Conservation (phyloP, 805 yeast genomes). For the Zygotorulaspora chibaensis region DNA sequence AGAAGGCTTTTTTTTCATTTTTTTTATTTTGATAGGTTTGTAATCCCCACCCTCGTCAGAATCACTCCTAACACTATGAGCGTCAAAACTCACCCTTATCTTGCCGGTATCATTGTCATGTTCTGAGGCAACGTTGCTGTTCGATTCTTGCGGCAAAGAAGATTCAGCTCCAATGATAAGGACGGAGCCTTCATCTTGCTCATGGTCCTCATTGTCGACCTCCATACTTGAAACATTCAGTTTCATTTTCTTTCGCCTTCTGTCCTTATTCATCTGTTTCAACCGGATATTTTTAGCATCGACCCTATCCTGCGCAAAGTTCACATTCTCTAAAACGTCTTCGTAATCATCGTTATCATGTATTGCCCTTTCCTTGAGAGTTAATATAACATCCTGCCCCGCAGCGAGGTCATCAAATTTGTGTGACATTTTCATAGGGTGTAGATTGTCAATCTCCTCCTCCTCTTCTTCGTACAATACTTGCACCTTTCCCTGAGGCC, state of each 20-base stretch:
- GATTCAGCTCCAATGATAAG: conserved; percentile 21
- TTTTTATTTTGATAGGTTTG: conserved; percentile 38
- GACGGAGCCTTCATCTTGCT: conserved; percentile 20
- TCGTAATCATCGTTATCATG: conserved; percentile 32
- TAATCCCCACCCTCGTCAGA: conserved; percentile 33
- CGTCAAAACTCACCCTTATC: conserved; percentile 24
- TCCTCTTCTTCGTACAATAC: conserved; percentile 13
- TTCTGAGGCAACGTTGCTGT: conserved; percentile 2
- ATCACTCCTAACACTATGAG: conserved; percentile 14
- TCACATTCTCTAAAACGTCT: conserved; percentile 28
- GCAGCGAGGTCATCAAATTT: conserved; percentile 40
- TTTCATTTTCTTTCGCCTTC: conserved; percentile 27
- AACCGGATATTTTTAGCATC: conserved; percentile 34
- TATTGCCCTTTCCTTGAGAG: conserved; percentile 45
- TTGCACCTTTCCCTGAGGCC: conserved; percentile 4
- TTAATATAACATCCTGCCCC: conserved; percentile 46
- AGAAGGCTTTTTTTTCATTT: conserved; percentile 37
- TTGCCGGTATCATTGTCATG: conserved; percentile 10
- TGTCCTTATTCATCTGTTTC: conserved; percentile 33
- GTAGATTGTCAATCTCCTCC: conserved; percentile 26
- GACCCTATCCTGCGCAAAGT: conserved; percentile 24
- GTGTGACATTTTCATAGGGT: conserved; percentile 46
- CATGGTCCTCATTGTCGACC: conserved; percentile 19
- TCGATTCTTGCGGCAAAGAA: conserved; percentile 2
- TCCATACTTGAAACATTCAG: conserved; percentile 23